These are phyloP conservation scores for Colletotrichum godetiae DNA, from an alignment of 2,329 filamentous ascomycete genomes.

Conservation along the genomic window DNA sequence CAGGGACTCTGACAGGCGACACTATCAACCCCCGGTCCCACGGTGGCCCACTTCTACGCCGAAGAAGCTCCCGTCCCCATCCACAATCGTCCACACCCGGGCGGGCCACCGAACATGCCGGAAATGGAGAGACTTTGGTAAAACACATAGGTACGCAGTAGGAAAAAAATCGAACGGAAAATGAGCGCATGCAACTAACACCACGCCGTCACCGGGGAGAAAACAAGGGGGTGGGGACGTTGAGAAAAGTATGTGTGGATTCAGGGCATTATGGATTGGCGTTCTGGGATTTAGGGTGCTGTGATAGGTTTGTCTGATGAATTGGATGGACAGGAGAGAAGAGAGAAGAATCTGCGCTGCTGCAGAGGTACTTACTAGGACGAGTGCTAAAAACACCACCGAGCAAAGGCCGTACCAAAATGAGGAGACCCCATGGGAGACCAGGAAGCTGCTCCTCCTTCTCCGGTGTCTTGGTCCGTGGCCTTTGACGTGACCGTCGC, in stretches of 20 bases:
- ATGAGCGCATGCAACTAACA: constrained; percentile 3
- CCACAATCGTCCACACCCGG: constrained; percentile 28
- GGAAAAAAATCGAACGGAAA: background rate
- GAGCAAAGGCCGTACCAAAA: constrained; percentile 36
- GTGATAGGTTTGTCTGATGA: background rate
- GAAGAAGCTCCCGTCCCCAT: constrained; percentile 32
- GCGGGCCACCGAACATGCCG: constrained; percentile 33
- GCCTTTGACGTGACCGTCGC: background rate
- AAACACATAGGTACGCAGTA: background rate
- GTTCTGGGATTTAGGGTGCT: no score
- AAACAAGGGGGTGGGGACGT: constrained; percentile 6
- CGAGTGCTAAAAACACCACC: constrained; percentile 29
- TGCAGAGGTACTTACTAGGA: constrained; percentile 31
- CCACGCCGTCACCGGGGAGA: background rate
- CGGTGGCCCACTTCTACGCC: constrained; percentile 32
- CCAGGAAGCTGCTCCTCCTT: constrained; percentile 36
- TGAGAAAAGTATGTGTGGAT: background rate
- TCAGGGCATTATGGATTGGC: background rate
- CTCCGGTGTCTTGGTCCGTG: constrained; percentile 23
- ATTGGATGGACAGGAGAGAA: constrained; percentile 5
- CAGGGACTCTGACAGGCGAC: constrained; percentile 20
- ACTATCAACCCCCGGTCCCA: constrained; percentile 23
- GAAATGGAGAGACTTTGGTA: constrained; percentile 27
- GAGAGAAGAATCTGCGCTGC: background rate
- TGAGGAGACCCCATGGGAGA: constrained; percentile 36